Evolutionary conservation across 208 protist genomes (phyloP).

Genomic region (Phytomonas sp.): DNA sequence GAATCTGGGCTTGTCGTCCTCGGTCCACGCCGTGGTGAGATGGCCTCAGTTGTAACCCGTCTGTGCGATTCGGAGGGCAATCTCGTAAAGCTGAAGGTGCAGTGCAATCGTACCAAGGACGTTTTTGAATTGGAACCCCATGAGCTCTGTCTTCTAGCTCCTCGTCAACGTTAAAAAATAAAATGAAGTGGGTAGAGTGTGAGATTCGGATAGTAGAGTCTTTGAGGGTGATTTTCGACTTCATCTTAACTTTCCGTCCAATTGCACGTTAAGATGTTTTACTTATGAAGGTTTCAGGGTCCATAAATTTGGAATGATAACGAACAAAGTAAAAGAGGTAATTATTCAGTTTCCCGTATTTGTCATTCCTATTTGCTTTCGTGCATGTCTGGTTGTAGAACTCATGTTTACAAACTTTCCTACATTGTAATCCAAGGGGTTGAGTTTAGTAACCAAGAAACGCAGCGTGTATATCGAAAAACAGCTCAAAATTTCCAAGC

Average conservation of each 20-base stretch:
- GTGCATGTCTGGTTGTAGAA: no score
- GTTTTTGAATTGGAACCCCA: constrained; percentile 33
- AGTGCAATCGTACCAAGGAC: constrained; percentile 24
- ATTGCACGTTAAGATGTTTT: background rate
- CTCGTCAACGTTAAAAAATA: background rate
- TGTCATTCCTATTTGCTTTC: no score
- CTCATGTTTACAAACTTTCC: no score
- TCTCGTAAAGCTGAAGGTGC: constrained; percentile 38
- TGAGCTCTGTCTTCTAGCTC: constrained; percentile 38
- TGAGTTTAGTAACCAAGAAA: background rate
- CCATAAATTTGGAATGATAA: no score
- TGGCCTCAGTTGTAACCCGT: constrained; percentile 38
- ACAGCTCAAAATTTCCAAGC: background rate
- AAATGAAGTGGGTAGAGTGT: background rate
- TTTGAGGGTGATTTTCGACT: background rate
- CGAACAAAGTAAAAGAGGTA: no score
- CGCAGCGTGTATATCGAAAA: background rate
- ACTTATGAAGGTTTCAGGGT: background rate
- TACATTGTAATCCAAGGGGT: background rate
- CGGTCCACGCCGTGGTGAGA: constrained; percentile 44
- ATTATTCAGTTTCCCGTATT: no score
- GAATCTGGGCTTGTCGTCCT: constrained; percentile 54
- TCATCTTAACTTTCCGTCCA: background rate
- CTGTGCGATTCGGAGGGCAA: constrained; percentile 27
- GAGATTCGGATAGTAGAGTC: background rate